These are phyloP conservation scores for Xylariaceae sp. DNA, from an alignment of 2,329 filamentous ascomycete species.

Conservation along the genomic window DNA sequence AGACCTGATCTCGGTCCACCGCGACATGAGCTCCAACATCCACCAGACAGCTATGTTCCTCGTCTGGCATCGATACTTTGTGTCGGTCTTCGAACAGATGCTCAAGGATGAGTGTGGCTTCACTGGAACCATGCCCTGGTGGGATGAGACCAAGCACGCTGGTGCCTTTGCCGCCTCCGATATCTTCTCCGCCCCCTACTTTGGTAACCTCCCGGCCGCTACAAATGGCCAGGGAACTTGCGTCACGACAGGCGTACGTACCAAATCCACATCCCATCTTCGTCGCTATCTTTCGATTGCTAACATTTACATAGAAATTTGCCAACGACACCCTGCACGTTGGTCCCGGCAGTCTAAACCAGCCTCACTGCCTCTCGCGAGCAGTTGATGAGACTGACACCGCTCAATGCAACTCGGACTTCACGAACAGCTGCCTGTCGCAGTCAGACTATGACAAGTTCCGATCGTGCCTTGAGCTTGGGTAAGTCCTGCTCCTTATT, in stretches of 20 bases:
- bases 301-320: conserved; percentile 26
- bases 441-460: conserved; percentile 29
- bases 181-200: conserved; percentile 30
- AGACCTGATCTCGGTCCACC: conserved; percentile 36
- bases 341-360: conserved; percentile 27
- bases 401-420: conserved; percentile 28
- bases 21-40: conserved; percentile 31
- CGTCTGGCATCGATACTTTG: conserved; percentile 37
- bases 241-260: conserved; percentile 30
- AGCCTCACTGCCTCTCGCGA: conserved; percentile 32
- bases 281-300: background rate
- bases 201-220: conserved; percentile 28
- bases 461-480: conserved; percentile 31
- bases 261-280: background rate
- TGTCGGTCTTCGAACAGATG: conserved; percentile 33
- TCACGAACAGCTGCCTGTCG: conserved; percentile 32
- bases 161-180: conserved; percentile 30
- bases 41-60: conserved; percentile 31
- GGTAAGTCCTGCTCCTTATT: conserved; percentile 24
- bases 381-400: conserved; percentile 32
- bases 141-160: conserved; percentile 36
- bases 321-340: conserved; percentile 28
- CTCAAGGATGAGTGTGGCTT: conserved; percentile 37
- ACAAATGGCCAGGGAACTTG: conserved; percentile 31
- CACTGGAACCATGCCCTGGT: conserved; percentile 35